Evolutionary conservation across 495 filamentous ascomycete genomes (phyloP), one percentile per base, ranked within the genome.

Genomic region (Aspergillus asperescens): DNA sequence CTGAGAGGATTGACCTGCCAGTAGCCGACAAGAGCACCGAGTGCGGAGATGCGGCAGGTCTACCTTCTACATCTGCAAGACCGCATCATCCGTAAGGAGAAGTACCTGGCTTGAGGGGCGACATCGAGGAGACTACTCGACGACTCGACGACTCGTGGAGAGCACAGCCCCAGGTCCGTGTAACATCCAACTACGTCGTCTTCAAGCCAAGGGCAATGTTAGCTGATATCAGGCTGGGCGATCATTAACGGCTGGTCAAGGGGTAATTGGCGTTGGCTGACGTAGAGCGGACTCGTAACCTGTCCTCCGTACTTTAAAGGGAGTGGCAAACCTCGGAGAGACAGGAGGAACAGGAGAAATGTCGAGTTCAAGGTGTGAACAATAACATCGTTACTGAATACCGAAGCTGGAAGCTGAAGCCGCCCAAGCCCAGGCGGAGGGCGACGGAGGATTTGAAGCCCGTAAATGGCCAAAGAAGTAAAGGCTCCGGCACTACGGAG

Each of bases 401-500:
- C 15, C 22, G 38, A 23, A 41, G n/a, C n/a, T n/a, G 6, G n/a
- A n/a, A 34, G 22, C 39, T 27, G 20, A 27, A 15, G 10, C 4
- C 22, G 3, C 6, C 18, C 18, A 20, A 16, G 16, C n/a, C 29
- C 8, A 22, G 18, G 16, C 46, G 35, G 46, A 52, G 49, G 50
- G 35, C 48, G 44, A 43, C 55, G 55, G 55, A 50, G 55, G 47
- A 54, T 52, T 50, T 15, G 38, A 28, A 35, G 20, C 44, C 32
- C 41, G 38, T 38, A 35, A 38, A 31, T 51, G 49, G 37, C 58
- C 31, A 38, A 61, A 58, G 25, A 48, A 39, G 49, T 58, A 49
- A 47, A 56, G 44, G 28, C 52, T 59, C 56, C 56, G 60, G 56
- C 60, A 50, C 60, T 62, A 62, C 59, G 59, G 60, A 42, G 55